Evolutionary conservation across 495 filamentous ascomycete species (phyloP).

Genomic region (Neurospora sp.): DNA sequence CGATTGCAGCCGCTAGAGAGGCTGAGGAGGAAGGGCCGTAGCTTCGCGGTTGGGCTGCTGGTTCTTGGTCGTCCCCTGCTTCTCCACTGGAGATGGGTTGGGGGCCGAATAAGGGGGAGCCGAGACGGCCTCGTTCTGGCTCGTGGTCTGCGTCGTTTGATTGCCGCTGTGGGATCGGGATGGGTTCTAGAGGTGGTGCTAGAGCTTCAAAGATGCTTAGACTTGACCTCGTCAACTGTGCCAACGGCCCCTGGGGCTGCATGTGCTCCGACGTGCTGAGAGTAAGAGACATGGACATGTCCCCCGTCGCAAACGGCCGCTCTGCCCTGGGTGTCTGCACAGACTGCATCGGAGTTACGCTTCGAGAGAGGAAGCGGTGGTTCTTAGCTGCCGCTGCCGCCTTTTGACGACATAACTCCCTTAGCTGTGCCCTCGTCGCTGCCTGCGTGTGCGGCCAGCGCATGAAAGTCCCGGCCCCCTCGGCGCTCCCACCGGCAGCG

Average conservation of each 20-base stretch:
- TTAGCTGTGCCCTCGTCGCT: slow-evolving; percentile 70
- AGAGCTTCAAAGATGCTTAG: slow-evolving; percentile 13
- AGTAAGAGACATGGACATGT: slow-evolving; percentile 76
- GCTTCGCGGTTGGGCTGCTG: slow-evolving; percentile 20
- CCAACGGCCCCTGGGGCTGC: slow-evolving; percentile 61
- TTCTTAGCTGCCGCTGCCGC: slow-evolving; percentile 58
- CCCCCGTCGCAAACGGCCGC: slow-evolving; percentile 50
- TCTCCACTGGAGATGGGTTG: background rate
- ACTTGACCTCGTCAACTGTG: slow-evolving; percentile 40
- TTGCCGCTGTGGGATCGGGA: background rate
- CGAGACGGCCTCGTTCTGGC: slow-evolving; percentile 37
- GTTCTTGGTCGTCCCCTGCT: background rate
- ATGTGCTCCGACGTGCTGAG: slow-evolving; percentile 73
- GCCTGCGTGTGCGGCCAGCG: slow-evolving; percentile 77
- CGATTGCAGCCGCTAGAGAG: slow-evolving; percentile 29
- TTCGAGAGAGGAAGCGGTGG: slow-evolving; percentile 51
- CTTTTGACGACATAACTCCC: slow-evolving; percentile 71
- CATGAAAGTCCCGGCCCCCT: slow-evolving; percentile 31
- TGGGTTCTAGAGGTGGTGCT: slow-evolving; percentile 6
- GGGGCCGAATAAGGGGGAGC: slow-evolving; percentile 47
- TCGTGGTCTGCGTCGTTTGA: background rate
- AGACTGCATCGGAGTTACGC: slow-evolving; percentile 45
- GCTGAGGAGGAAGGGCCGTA: slow-evolving; percentile 42
- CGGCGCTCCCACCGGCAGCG: slow-evolving; percentile 37
- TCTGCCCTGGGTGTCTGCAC: background rate